Evolutionary conservation across 176 grass and related monocot genomes (phyloP).

Genomic region (Lolium rigidum): DNA sequence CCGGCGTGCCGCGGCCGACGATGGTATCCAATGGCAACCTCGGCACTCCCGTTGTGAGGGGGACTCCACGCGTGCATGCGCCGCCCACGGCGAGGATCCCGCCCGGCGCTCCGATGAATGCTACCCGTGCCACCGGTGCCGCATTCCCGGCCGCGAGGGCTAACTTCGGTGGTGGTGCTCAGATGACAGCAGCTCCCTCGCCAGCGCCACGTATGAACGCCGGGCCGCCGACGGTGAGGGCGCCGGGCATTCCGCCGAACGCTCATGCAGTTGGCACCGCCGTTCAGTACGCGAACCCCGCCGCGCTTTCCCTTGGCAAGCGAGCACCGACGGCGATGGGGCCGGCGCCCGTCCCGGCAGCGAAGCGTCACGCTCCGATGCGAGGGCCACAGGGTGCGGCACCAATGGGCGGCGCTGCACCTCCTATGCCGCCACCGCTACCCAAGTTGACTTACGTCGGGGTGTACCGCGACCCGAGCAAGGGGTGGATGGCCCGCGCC

Average conservation of each 20-base stretch:
- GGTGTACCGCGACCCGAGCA: not conserved
- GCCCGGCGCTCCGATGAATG: not conserved
- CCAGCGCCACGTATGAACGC: not conserved
- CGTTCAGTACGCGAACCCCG: not conserved
- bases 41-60: not conserved
- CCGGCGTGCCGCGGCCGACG: not conserved
- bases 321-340: not conserved
- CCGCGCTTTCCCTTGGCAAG: not conserved
- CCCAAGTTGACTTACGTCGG: not conserved
- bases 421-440: too few relatives aligned
- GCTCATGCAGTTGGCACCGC: not conserved
- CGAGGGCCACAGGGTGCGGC: not conserved
- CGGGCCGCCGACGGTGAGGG: not conserved
- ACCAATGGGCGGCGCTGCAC: not conserved
- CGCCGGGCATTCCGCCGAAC: not conserved
- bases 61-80: too few relatives aligned
- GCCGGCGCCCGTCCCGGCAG: not conserved
- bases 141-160: not conserved
- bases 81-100: not conserved
- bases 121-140: too few relatives aligned
- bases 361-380: not conserved
- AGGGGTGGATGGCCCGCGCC: conserved; percentile 33
- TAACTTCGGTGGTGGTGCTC: not conserved
- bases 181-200: too few relatives aligned
- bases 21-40: not conserved